Percentiles rank a stretch among this genome's conserved stretches.
phyloP scores from a whole-genome alignment of 129 eudicot genomes.

The Erigeron canadensis region DNA sequence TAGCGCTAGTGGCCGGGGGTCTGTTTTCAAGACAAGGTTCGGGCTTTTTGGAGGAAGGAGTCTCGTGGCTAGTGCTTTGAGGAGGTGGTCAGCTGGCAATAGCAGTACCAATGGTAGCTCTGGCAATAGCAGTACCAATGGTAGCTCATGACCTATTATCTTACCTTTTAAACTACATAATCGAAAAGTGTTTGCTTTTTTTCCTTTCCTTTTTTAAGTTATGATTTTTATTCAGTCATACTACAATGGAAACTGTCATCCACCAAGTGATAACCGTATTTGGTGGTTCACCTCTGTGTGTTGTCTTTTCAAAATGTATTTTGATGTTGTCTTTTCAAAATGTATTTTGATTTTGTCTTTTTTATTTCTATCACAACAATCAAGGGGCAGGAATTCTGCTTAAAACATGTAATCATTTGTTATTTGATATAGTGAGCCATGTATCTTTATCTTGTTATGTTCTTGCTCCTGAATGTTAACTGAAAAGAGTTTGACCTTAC shows the following conservation, averaged over 20 bases:
- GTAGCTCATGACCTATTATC: constrained; percentile 21
- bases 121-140: constrained; percentile 46
- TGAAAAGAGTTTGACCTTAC: no score
- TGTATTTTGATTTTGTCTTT: no score
- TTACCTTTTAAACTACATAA: constrained; percentile 17
- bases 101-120: constrained; percentile 38
- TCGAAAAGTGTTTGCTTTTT: constrained; percentile 1
- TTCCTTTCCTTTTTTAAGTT: constrained; percentile 8
- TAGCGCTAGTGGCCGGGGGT: constrained; percentile 42
- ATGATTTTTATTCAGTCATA: constrained; percentile 18
- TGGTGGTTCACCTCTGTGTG: background rate
- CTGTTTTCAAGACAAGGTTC: constrained; percentile 48
- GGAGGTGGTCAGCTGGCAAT: constrained; percentile 63
- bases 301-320: background rate
- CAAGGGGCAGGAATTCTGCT: no score
- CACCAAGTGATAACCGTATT: background rate
- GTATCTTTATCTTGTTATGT: no score
- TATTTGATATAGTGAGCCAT: no score
- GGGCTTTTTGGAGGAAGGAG: constrained; percentile 68
- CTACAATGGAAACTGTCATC: no score
- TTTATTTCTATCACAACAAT: no score
- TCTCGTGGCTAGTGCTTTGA: constrained; percentile 55
- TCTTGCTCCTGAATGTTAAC: no score
- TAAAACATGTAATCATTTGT: no score
- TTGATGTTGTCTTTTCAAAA: no score